Evolutionary conservation across 73 alveolate species (phyloP), one percentile per base, ranked within the genome.

Genomic region (Durusdinium trenchii): DNA sequence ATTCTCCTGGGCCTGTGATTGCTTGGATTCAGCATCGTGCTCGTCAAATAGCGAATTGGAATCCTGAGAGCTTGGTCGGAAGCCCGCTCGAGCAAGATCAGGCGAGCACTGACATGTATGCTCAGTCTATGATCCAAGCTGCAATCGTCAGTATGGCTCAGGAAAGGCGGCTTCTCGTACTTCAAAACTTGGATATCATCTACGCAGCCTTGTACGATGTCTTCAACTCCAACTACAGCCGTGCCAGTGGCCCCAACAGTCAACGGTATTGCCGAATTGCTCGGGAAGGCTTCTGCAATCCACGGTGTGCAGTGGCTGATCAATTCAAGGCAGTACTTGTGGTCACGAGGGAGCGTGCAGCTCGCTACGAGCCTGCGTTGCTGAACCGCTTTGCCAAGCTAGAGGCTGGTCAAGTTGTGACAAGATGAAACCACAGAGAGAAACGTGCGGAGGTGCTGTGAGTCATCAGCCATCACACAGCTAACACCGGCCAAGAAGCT

Each of bases 131-230:
- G 95, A 85, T 85, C 57, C 95, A 85, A 42, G 95, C 95, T 0
- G 95, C 81, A 18, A 85, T 54, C 30, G 95, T 85, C 43, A 85
- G 95, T 81, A 85, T 85, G 81, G 95, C 95, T 5, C 95, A 85
- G 48, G 95, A 85, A 35, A 0, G 79, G 30, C 40, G 95, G 32
- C 79, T 85, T 18, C 95, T 85, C 1, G 57, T 85, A n/a, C 35
- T 85, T 30, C 81, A 85, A 7, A 85, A 85, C n/a, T 12, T 85
- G 95, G 52, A 42, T 40, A 36, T 52, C 76, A 85, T 85, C 79
- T 85, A 85, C 20, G 95, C 95, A 0, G 95, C 95, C n/a, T 20
- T 85, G 60, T 85, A 85, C 38, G 95, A 85, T 28, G 95, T 85
- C 2, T 85, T 85, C 95, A 85, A 85, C 38, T 85, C 95, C 81